Evolutionary conservation across 257 asterid genomes (phyloP).

Genomic region (Solanum pimpinellifolium): DNA sequence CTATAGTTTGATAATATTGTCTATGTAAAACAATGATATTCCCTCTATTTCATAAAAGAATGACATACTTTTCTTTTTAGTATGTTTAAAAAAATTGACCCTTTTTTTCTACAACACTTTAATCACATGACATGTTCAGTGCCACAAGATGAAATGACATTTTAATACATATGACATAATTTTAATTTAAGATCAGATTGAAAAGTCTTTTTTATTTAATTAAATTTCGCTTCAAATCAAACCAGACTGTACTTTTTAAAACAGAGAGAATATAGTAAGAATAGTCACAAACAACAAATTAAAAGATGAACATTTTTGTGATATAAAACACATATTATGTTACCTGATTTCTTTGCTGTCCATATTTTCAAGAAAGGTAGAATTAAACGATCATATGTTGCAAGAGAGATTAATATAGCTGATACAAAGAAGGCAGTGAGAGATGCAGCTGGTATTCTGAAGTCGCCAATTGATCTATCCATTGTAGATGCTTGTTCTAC

Average conservation of each 20-base stretch:
- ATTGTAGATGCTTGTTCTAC: slow-evolving; percentile 35
- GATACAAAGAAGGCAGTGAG: slow-evolving; percentile 27
- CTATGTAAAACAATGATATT: not conserved
- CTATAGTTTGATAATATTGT: not conserved
- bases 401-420: slow-evolving; percentile 22
- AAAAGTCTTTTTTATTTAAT: not conserved
- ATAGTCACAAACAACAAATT: not conserved
- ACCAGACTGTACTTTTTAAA: not conserved
- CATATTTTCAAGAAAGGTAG: slow-evolving; percentile 17
- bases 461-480: slow-evolving; percentile 18
- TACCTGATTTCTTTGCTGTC: slow-evolving; percentile 25
- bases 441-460: slow-evolving; percentile 34
- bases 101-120: not conserved
- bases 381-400: slow-evolving; percentile 21
- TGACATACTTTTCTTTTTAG: not conserved
- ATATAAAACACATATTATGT: not conserved
- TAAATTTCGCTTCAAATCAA: not conserved
- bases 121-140: not conserved
- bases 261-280: not conserved
- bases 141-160: not conserved
- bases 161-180: not conserved
- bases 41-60: not conserved
- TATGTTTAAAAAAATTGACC: not conserved
- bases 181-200: not conserved
- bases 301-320: not conserved